Evolutionary conservation across 345 rosid genomes (phyloP), one percentile per base, ranked within the genome.

Genomic region (Anacardium occidentale): DNA sequence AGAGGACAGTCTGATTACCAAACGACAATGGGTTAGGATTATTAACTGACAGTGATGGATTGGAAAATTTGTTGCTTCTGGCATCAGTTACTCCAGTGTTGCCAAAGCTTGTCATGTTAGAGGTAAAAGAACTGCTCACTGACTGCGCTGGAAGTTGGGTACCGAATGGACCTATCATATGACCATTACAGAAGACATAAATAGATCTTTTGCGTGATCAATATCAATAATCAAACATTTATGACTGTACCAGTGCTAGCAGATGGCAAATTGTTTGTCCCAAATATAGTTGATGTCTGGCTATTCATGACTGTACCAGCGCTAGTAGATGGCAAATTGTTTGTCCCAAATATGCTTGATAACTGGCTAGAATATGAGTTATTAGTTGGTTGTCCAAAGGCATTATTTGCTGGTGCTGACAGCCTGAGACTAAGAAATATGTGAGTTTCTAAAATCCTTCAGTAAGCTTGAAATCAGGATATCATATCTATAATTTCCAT

Each of bases 321-420:
- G 80, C 66, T 77, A 75, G 77, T 66, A 45, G 73, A 68, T 42
- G 78, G 72, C 50, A 68, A 61, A 76, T 64, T 66, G 34, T 56
- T 79, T 53, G 69, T 60, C 45, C 55, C 60, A 56, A 65, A 81
- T 61, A 68, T 75, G 77, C 77, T 69, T 53, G 84, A 53, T 55
- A 82, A 74, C 78, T 83, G 88, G 68, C 77, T 75, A 69, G 77
- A 75, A 71, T 76, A 83, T 54, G 82, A 80, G 74, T 80, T 76
- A 18, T 75, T 67, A 81, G 58, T 84, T 53, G 80, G 84, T 72
- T 84, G 85, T 61, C 85, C 87, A 66, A 77, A 80, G 54, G 78
- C 70, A 79, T 78, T 83, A 69, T 72, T 75, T 58, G 82, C 64
- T 51, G 79, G 78, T 26, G 77, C 45, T 62, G 78, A 62, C 24